A percentile compares a stretch with the other conserved stretches of the same genome.
phyloP scores from a whole-genome alignment of 2,329 filamentous ascomycete genomes.

The Exophiala bonariae region DNA sequence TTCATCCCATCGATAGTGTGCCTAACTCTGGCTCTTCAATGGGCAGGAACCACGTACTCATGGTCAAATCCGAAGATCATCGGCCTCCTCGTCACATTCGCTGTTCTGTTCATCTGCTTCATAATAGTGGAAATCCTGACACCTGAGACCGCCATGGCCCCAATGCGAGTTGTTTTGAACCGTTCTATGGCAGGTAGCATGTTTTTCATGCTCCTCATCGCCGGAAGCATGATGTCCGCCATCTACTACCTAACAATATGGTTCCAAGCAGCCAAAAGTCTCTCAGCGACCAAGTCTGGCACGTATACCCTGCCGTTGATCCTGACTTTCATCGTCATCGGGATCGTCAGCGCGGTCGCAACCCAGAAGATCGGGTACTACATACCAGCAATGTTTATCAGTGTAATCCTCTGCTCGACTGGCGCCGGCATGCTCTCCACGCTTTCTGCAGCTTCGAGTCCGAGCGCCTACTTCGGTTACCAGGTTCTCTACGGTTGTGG shows the following conservation, averaged over 20 bases:
- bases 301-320: slow-evolving; percentile 45
- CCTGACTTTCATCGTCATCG: slow-evolving; percentile 35
- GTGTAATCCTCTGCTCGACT: slow-evolving; percentile 29
- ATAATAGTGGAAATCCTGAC: slow-evolving; percentile 36
- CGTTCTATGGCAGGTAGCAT: slow-evolving; percentile 37
- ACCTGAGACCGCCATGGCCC: slow-evolving; percentile 43
- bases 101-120: slow-evolving; percentile 38
- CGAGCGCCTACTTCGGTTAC: slow-evolving; percentile 39
- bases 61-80: slow-evolving; percentile 45
- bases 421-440: slow-evolving; percentile 37
- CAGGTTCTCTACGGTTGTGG: slow-evolving; percentile 36
- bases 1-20: slow-evolving; percentile 41
- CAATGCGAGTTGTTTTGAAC: slow-evolving; percentile 38
- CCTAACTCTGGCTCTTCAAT: slow-evolving; percentile 49
- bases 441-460: slow-evolving; percentile 27
- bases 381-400: slow-evolving; percentile 30
- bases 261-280: slow-evolving; percentile 45
- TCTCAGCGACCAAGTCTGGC: slow-evolving; percentile 37
- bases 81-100: slow-evolving; percentile 47
- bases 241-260: slow-evolving; percentile 52
- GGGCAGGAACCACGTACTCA: slow-evolving; percentile 39
- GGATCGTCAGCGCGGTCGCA: slow-evolving; percentile 34
- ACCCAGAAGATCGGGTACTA: slow-evolving; percentile 31
- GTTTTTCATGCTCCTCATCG: slow-evolving; percentile 38
- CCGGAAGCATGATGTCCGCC: slow-evolving; percentile 37